Evolutionary conservation across 495 filamentous ascomycete genomes (phyloP).

Genomic region (Talaromyces proteolyticus): DNA sequence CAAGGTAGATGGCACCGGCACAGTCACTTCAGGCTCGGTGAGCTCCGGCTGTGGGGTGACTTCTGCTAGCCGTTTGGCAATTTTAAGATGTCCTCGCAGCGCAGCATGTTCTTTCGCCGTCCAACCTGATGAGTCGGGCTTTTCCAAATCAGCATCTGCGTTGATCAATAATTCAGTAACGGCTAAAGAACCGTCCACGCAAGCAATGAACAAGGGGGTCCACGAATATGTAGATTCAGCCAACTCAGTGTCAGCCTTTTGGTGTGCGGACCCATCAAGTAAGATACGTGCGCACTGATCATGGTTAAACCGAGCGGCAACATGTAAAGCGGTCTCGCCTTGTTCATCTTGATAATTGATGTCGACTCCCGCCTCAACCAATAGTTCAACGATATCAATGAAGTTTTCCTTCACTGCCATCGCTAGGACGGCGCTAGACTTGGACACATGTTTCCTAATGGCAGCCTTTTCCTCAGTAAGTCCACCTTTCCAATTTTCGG

Average conservation of each 20-base stretch:
- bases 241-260: slow-evolving; percentile 71
- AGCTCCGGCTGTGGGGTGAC: slow-evolving; percentile 35
- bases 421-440: slow-evolving; percentile 85
- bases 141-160: slow-evolving; percentile 68
- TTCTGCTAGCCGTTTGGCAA: slow-evolving; percentile 61
- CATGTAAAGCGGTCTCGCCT: slow-evolving; percentile 89
- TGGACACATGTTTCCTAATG: slow-evolving; percentile 62
- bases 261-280: slow-evolving; percentile 58
- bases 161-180: slow-evolving; percentile 74
- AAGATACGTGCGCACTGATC: slow-evolving; percentile 71
- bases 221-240: slow-evolving; percentile 82
- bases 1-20: slow-evolving; percentile 28
- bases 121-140: slow-evolving; percentile 83
- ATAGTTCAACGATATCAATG: slow-evolving; percentile 69
- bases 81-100: slow-evolving; percentile 75
- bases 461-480: slow-evolving; percentile 48
- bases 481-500: slow-evolving; percentile 66
- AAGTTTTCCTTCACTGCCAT: slow-evolving; percentile 84
- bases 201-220: slow-evolving; percentile 89
- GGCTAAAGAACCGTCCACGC: slow-evolving; percentile 73
- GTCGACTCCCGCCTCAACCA: slow-evolving; percentile 88
- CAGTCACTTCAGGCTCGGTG: slow-evolving; percentile 26
- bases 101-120: slow-evolving; percentile 91
- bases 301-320: slow-evolving; percentile 86
- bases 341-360: slow-evolving; percentile 90